A percentile compares a stretch with the other conserved stretches of the same genome.
phyloP scores from a whole-genome alignment of 768 basidiomycete species.

The Harrya chromipes region DNA sequence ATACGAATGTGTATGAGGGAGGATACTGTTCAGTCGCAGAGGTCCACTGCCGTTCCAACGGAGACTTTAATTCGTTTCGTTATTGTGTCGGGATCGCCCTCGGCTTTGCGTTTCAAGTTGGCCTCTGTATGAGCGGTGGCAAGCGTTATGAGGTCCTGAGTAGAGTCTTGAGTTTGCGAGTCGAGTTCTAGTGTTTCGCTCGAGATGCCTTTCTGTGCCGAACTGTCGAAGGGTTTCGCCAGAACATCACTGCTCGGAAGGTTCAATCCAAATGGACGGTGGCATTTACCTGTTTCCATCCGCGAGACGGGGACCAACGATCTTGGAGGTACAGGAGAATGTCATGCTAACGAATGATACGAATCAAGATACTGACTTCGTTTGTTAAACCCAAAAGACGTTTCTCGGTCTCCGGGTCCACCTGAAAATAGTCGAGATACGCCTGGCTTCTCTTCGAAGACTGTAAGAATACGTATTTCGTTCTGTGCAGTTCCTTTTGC shows the following conservation, averaged over 20 bases:
- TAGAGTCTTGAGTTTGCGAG: conserved; percentile 43
- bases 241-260: conserved; percentile 1
- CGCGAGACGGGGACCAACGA: conserved; percentile 6
- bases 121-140: conserved; percentile 17
- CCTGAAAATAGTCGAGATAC: conserved; percentile 70
- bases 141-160: conserved; percentile 26
- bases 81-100: conserved; percentile 10
- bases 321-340: conserved; percentile 5
- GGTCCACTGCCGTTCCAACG: conserved; percentile 62
- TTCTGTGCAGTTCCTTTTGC: conserved; percentile 52
- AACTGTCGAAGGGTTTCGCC: neutral
- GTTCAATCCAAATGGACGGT: neutral
- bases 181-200: conserved; percentile 13
- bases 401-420: conserved; percentile 55
- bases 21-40: conserved; percentile 55
- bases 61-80: conserved; percentile 73
- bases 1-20: neutral
- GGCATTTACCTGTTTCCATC: conserved; percentile 13
- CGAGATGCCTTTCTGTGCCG: neutral
- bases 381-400: conserved; percentile 58
- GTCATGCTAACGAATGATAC: neutral
- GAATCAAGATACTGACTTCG: conserved; percentile 40
- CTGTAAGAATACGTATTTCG: conserved; percentile 56
- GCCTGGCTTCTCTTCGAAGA: conserved; percentile 40
- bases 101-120: conserved; percentile 36